These are phyloP conservation scores for Glaciozyma antarctica DNA, from an alignment of 768 basidiomycete species.

Conservation along the genomic window DNA sequence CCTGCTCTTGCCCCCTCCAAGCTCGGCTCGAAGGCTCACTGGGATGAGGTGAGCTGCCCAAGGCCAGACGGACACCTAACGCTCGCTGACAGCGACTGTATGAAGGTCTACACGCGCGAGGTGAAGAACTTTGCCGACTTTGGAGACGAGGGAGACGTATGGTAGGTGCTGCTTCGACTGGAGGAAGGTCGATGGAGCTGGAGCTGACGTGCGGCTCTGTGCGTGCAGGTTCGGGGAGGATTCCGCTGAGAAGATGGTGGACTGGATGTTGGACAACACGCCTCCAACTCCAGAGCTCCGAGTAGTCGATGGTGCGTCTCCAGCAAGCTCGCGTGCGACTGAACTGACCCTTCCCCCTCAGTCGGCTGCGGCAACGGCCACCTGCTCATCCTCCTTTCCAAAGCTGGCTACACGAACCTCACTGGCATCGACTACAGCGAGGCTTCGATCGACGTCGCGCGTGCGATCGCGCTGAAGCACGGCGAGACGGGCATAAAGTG, in stretches of 20 bases:
- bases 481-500: constrained; percentile 1
- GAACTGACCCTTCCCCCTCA: constrained; percentile 11
- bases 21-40: constrained; percentile 41
- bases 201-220: background rate
- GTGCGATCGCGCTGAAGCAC: constrained; percentile 28
- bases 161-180: background rate
- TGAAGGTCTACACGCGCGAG: constrained; percentile 36
- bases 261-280: constrained; percentile 41
- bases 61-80: background rate
- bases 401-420: constrained; percentile 34
- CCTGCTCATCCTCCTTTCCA: constrained; percentile 33
- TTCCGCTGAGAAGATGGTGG: constrained; percentile 42
- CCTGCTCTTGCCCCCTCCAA: constrained; percentile 32
- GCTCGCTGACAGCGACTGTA: background rate
- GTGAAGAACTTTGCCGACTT: constrained; percentile 41
- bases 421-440: constrained; percentile 44
- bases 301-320: constrained; percentile 39
- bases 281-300: constrained; percentile 31
- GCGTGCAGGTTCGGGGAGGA: constrained; percentile 42
- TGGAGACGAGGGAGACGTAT: constrained; percentile 44
- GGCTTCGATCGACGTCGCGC: constrained; percentile 37
- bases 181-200: background rate
- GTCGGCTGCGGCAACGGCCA: constrained; percentile 36
- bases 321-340: background rate
- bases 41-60: constrained; percentile 33